These are phyloP conservation scores for Diaporthe vaccinii DNA, from an alignment of 2,329 filamentous ascomycete genomes.

Conservation along the genomic window DNA sequence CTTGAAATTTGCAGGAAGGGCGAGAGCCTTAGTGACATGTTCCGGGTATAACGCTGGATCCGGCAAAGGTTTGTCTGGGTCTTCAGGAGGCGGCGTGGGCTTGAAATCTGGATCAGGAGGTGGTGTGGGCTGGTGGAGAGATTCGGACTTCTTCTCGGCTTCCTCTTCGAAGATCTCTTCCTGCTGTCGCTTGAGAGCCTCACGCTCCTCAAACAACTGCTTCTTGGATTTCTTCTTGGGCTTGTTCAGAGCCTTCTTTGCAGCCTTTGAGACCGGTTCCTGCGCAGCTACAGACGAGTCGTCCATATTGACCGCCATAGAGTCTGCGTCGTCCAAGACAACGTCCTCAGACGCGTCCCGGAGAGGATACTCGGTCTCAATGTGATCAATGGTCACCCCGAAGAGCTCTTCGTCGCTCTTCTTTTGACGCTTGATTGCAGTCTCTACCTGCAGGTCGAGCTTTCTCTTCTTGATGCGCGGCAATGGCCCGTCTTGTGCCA, in stretches of 20 bases:
- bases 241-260: slow-evolving; percentile 70
- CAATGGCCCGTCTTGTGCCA: slow-evolving; percentile 68
- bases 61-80: slow-evolving; percentile 49
- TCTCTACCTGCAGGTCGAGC: slow-evolving; percentile 76
- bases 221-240: slow-evolving; percentile 84
- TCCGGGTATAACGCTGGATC: slow-evolving; percentile 65
- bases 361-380: slow-evolving; percentile 64
- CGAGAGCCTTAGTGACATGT: slow-evolving; percentile 60
- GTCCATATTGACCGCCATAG: slow-evolving; percentile 60
- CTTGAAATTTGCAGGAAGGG: slow-evolving; percentile 59
- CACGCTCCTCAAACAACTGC: slow-evolving; percentile 77
- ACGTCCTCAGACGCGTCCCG: slow-evolving; percentile 65
- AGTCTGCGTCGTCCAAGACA: slow-evolving; percentile 61
- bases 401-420: slow-evolving; percentile 85
- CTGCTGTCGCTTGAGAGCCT: slow-evolving; percentile 70
- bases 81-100: slow-evolving; percentile 51
- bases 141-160: slow-evolving; percentile 52
- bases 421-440: slow-evolving; percentile 82
- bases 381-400: slow-evolving; percentile 69
- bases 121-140: slow-evolving; percentile 47
- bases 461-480: slow-evolving; percentile 77
- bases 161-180: slow-evolving; percentile 63
- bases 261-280: slow-evolving; percentile 58
- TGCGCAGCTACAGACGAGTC: slow-evolving; percentile 63
- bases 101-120: slow-evolving; percentile 49